Conservation (phyloP, 2,329 filamentous ascomycete genomes). For the Alternaria ventricosa region DNA sequence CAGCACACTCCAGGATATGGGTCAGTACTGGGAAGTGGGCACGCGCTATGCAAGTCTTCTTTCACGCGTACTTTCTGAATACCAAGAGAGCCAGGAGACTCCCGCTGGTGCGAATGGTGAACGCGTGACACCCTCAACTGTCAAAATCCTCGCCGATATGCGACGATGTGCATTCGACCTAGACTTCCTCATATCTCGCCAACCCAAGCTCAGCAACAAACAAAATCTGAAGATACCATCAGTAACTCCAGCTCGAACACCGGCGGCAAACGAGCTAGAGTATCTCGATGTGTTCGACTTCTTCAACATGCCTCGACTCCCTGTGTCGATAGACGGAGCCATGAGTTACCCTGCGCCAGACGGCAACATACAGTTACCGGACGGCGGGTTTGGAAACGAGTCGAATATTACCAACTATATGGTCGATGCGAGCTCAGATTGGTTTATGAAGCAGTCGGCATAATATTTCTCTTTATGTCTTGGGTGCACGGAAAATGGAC, state of each 20-base stretch:
- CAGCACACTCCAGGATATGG: slow-evolving; percentile 80
- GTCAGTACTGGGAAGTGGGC: slow-evolving; percentile 84
- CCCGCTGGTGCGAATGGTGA: slow-evolving; percentile 66
- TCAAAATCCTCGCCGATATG: slow-evolving; percentile 91
- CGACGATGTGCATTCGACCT: slow-evolving; percentile 87
- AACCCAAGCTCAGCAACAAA: slow-evolving; percentile 59
- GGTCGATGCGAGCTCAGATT: slow-evolving; percentile 75
- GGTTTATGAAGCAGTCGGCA: slow-evolving; percentile 60
- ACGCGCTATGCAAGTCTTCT: slow-evolving; percentile 81
- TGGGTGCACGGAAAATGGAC: neutral
- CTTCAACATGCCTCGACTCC: slow-evolving; percentile 85
- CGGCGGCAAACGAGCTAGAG: slow-evolving; percentile 82
- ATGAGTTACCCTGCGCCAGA: slow-evolving; percentile 39
- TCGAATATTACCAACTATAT: slow-evolving; percentile 82
- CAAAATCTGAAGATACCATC: slow-evolving; percentile 41
- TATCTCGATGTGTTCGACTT: slow-evolving; percentile 94
- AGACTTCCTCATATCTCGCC: slow-evolving; percentile 85
- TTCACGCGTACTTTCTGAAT: slow-evolving; percentile 84
- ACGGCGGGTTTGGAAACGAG: slow-evolving; percentile 59
- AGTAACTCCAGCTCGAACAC: slow-evolving; percentile 68
- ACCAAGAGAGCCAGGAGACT: slow-evolving; percentile 74
- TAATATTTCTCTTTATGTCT: neutral
- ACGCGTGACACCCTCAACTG: slow-evolving; percentile 78
- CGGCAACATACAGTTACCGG: slow-evolving; percentile 34
- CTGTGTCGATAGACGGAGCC: slow-evolving; percentile 47